Evolutionary conservation across 2,329 filamentous ascomycete species (phyloP), one percentile per base, ranked within the genome.

Genomic region (Albophoma yamanashiensis): DNA sequence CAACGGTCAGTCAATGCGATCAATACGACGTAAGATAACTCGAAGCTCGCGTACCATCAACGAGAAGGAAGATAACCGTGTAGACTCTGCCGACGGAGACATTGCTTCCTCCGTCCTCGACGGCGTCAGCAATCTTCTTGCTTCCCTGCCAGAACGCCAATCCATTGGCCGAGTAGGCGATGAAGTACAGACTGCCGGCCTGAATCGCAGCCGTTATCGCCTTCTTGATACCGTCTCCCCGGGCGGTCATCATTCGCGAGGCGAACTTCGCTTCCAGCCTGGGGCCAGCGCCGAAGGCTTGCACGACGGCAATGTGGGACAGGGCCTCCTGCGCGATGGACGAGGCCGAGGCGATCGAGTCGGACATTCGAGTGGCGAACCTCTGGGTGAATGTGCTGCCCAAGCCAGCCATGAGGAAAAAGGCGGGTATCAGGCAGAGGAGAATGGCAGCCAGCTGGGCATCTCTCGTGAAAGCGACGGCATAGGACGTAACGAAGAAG

Each of bases 101-200:
- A 22, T 70, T 71, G 34, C 67, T 63, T 1, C 67, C 67, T 27
- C 69, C 68, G 4, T 73, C 72, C 4, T 70, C 68, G 9, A 75
- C 70, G 1, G 75, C 69, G 8, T 73, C 68, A 20, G 75, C 74
- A 64, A 79, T 79, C 58, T 79, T 79, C 42, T 74, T 77, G 63
- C 82, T 85, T 56, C 86, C 86, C 68, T 88, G 81, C 84, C 85
- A 89, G 67, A 87, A 89, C 0, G 86, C 84, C 17, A 89, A 74
- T 1, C 83, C 84, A 67, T 88, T 89, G 8, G 84, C 84, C 2
- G 83, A 80, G 64, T 87, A 89, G 4, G 85, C 83, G 63, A 89
- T 82, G 63, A 89, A 89, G 68, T 87, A 89, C 8, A 89, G 73
- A 20, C 82, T 69, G 12, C 85, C 85, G 9, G 83, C 78, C 66